Base-by-base conservation (phyloP, 2,329 filamentous ascomycete genomes). In the Aspergillus ochraceoroseus region DNA sequence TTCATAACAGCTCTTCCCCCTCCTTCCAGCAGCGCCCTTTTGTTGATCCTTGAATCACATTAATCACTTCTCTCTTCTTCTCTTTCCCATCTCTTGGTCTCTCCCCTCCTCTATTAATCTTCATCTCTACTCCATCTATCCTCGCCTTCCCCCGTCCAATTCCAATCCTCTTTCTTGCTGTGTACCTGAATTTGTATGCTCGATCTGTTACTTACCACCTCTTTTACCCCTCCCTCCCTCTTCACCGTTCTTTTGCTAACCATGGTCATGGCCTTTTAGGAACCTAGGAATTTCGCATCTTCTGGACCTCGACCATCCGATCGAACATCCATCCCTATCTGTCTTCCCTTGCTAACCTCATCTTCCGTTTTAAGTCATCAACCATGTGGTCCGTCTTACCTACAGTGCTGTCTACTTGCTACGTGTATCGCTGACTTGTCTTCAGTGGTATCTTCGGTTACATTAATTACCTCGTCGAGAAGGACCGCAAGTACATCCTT, bases 391-490 rank as follows among this genome's bases (percentile, higher is more conserved):
- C 45, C 32, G 30, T 31, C 27, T 40, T 19, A 41, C 33, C 43
- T 53, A 62, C 38, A 49, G 65, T 65, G 63, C 65, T 62, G 63
- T 65, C 56, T 38, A 61, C n/a, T n/a, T n/a, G n/a, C n/a, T n/a
- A n/a, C n/a, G n/a, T n/a, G n/a, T n/a, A n/a, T n/a, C n/a, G n/a
- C n/a, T n/a, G 28, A 14, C 17, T 23, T 14, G 8, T 33, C 27
- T 22, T 8, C 22, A 66, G 63, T 61, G 63, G 63, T 46, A 66
- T 66, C 36, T 77, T 96, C 74, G 90, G 90, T 61, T 96, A 96
- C 78, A 87, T 96, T 75, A 96, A 96, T 76, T 96, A 96, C 73
- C 76, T 96, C 67, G 88, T 96, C 67, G 92, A 96, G 79, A 95
- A 94, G 80, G 90, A 96, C 75, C 82, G 92, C 68, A 89, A 87